phyloP scores from a whole-genome alignment of 257 asterid species.

The Nicotiana otophora region DNA sequence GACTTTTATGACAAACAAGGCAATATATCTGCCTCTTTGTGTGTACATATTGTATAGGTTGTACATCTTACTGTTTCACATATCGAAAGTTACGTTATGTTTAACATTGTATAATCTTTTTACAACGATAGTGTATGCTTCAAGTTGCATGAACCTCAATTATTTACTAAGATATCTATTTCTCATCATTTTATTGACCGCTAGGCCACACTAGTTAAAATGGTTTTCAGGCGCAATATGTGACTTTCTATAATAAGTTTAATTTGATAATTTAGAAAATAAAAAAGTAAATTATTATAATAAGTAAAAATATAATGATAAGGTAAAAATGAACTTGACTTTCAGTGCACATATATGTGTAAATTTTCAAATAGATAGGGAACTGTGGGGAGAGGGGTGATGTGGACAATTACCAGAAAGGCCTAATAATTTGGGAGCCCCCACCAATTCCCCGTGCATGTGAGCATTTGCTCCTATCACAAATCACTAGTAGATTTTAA shows the following conservation, averaged over 20 bases:
- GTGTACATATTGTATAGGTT: not conserved
- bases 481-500: not conserved
- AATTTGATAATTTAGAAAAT: not conserved
- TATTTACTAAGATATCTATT: not conserved
- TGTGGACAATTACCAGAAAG: constrained; percentile 30
- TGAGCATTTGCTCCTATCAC: constrained; percentile 4
- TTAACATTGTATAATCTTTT: not conserved
- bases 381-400: not conserved
- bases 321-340: not conserved
- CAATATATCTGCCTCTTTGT: not conserved
- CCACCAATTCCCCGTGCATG: constrained; percentile 21
- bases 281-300: not conserved
- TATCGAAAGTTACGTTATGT: not conserved
- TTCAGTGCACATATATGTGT: not conserved
- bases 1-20: not conserved
- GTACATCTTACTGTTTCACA: not conserved
- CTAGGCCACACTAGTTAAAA: not conserved
- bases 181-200: not conserved
- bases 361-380: not conserved
- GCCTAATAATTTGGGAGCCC: constrained; percentile 15
- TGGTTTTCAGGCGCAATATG: not conserved
- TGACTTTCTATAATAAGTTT: not conserved
- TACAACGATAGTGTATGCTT: not conserved
- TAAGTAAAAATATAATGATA: not conserved
- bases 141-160: not conserved